Evolutionary conservation across 73 alveolate genomes (phyloP), one percentile per base, ranked within the genome.

Genomic region (Blepharisma japonicum): DNA sequence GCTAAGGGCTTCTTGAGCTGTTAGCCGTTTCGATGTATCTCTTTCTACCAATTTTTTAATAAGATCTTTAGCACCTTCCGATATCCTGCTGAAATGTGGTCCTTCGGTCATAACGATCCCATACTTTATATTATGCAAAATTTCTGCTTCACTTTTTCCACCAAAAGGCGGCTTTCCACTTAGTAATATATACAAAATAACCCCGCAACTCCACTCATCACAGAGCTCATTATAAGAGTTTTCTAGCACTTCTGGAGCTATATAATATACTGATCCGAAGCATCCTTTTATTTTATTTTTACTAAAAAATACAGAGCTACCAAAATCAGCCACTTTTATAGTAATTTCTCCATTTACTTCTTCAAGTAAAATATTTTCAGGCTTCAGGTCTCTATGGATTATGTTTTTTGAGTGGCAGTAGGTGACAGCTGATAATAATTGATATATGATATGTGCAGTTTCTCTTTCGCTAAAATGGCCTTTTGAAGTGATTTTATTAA

Each of bases 371-470:
- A 95, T 90, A 86, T 95, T 95, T 83, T 95, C 98, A 5, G 97
- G 97, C 77, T 95, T 95, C 76, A 95, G 81, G 84, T 95, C 99
- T 68, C 99, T 88, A 83, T 95, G 98, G 14, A 94, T 94, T 27
- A 95, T 89, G 7, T 94, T 96, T 61, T 83, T 84, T 61, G 94
- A 86, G 86, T 95, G 99, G 77, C 95, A 91, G 83, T 91, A 91
- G 2, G 92, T 83, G 7, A 91, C 86, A 11, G 97, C 97, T 70
- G 88, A 56, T 72, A 91, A 71, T 7, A 91, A 83, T 85, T 91
- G 88, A 54, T 85, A 66, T 78, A 91, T 91, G 20, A 87, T 84
- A 14, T 45, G 11, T 45, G 80, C 80, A 1, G 61, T 25, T 39
- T 70, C 77, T 14, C 32, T 47, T 47, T 70, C 80, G 32, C 20